A percentile compares a stretch with the other conserved stretches of the same genome.
Conservation (phyloP, 2,329 filamentous ascomycete species). For the Fusarium sulawesiense region DNA sequence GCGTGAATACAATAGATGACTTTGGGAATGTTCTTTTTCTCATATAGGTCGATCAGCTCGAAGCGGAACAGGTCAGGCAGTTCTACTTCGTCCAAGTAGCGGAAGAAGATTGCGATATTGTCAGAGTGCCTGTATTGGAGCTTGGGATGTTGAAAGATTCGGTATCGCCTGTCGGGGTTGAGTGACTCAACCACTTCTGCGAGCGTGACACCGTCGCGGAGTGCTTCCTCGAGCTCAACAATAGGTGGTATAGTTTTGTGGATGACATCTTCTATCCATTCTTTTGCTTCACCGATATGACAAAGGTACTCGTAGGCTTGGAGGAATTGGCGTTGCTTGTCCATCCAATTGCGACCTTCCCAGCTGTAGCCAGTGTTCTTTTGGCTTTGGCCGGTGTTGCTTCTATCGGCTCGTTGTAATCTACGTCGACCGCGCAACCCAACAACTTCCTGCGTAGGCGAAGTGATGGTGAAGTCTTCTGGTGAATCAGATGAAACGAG, state of each 20-base stretch:
- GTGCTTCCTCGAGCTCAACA: conserved; percentile 90
- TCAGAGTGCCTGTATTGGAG: conserved; percentile 96
- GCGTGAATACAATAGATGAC: conserved; percentile 99
- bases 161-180: conserved; percentile 77
- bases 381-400: conserved; percentile 59
- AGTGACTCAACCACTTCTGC: conserved; percentile 94
- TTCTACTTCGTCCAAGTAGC: conserved; percentile 90
- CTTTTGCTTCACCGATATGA: conserved; percentile 98
- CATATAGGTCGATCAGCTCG: conserved; percentile 96
- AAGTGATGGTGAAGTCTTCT: conserved; percentile 84
- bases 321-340: conserved; percentile 95
- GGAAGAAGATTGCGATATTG: conserved; percentile 97
- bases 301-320: conserved; percentile 99
- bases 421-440: conserved; percentile 86
- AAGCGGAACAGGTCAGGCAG: conserved; percentile 96
- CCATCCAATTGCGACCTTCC: conserved; percentile 96
- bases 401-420: conserved; percentile 77
- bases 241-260: conserved; percentile 89
- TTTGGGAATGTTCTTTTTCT: conserved; percentile 99
- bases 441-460: conserved; percentile 84
- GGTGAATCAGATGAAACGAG: conserved; percentile 79
- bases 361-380: conserved; percentile 72
- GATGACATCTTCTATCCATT: conserved; percentile 96
- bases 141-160: conserved; percentile 86
- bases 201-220: conserved; percentile 92